Conservation (phyloP, 495 filamentous ascomycete genomes). For the Trichoderma reesei region DNA sequence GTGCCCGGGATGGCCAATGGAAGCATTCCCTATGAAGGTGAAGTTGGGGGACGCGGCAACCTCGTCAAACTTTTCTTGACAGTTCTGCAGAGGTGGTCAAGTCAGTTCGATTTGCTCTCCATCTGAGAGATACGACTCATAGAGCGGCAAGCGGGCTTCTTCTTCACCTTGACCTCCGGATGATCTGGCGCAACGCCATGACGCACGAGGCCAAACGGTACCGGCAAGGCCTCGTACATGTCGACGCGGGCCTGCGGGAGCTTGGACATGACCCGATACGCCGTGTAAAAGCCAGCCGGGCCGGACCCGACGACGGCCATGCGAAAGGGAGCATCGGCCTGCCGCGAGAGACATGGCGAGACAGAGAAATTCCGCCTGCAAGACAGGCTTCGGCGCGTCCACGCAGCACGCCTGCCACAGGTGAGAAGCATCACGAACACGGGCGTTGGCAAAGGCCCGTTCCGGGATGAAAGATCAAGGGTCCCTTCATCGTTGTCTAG, state of each 20-base stretch:
- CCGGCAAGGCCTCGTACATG: slow-evolving; percentile 93
- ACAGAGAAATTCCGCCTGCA: neutral
- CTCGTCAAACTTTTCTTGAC: slow-evolving; percentile 83
- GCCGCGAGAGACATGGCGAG: neutral
- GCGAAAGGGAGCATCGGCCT: slow-evolving; percentile 35
- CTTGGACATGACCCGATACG: slow-evolving; percentile 70
- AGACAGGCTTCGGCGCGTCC: neutral
- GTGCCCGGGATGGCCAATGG: slow-evolving; percentile 51
- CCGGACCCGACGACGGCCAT: slow-evolving; percentile 91
- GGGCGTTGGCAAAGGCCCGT: neutral
- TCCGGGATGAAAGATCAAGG: neutral
- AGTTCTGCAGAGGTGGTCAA: slow-evolving; percentile 54
- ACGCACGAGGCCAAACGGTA: slow-evolving; percentile 83
- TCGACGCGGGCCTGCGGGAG: slow-evolving; percentile 65
- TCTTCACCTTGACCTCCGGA: slow-evolving; percentile 85
- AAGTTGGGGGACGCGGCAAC: slow-evolving; percentile 74
- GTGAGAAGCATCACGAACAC: neutral
- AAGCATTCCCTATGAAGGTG: slow-evolving; percentile 84
- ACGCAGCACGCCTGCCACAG: neutral
- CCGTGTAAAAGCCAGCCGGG: slow-evolving; percentile 91
- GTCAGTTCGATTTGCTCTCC: neutral
- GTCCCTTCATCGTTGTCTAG: neutral
- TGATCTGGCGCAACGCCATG: slow-evolving; percentile 96
- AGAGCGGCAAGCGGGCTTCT: neutral
- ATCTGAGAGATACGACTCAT: neutral